Evolutionary conservation across 129 eudicot species (phyloP).

Genomic region (Heracleum sosnowskyi): DNA sequence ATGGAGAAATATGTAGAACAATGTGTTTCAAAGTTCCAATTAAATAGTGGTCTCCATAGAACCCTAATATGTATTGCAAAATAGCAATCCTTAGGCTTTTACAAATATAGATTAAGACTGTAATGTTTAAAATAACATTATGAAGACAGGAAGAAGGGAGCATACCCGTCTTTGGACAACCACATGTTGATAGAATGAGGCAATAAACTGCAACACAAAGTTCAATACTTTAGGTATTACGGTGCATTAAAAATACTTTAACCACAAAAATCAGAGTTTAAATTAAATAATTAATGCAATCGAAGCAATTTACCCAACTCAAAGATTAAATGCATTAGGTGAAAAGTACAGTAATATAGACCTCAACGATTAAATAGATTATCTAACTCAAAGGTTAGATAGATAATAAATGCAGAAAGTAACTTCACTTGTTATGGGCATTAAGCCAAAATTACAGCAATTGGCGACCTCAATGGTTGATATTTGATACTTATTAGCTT

Average conservation of each 20-base stretch:
- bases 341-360: background rate
- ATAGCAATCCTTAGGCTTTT: background rate
- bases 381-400: background rate
- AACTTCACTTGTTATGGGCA: background rate
- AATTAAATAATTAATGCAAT: background rate
- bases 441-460: background rate
- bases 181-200: constrained; percentile 93
- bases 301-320: background rate
- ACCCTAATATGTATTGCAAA: background rate
- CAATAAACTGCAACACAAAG: constrained; percentile 67
- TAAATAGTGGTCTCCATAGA: no score
- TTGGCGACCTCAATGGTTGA: background rate
- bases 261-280: background rate
- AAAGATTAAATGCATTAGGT: background rate
- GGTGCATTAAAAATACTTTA: constrained; percentile 3
- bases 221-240: constrained; percentile 3
- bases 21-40: no score
- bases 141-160: constrained; percentile 16
- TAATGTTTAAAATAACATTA: background rate
- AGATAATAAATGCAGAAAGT: background rate
- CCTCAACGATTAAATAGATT: background rate
- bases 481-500: background rate
- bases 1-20: no score
- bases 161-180: constrained; percentile 93
- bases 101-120: background rate